A percentile compares a stretch with the other conserved stretches of the same genome.
Evolutionary conservation across 768 basidiomycete species (phyloP).

Genomic region (Neoboletus magnificus): DNA sequence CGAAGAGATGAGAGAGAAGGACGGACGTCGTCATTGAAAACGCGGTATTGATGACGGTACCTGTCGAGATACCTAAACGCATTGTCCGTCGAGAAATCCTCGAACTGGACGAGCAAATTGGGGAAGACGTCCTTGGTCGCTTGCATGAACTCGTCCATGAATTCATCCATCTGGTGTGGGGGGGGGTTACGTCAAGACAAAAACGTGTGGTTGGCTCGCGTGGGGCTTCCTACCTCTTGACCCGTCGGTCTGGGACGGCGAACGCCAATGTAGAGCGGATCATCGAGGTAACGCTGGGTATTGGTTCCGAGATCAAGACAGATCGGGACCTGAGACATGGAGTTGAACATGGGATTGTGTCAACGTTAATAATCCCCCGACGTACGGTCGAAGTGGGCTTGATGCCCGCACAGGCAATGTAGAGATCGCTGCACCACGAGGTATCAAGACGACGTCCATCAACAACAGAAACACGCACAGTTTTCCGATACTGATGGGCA

Average conservation of each 20-base stretch:
- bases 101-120: slow-evolving; percentile 66
- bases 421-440: slow-evolving; percentile 46
- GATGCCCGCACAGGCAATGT: slow-evolving; percentile 69
- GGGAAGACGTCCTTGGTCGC: slow-evolving; percentile 66
- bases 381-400: slow-evolving; percentile 45
- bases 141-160: slow-evolving; percentile 76
- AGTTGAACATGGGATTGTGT: not conserved
- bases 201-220: not conserved
- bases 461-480: slow-evolving; percentile 39
- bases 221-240: slow-evolving; percentile 36
- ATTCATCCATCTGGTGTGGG: slow-evolving; percentile 53
- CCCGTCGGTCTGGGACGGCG: slow-evolving; percentile 49
- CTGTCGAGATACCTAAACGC: slow-evolving; percentile 71
- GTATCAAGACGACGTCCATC: not conserved
- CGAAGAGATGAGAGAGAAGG: not conserved
- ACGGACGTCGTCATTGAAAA: slow-evolving; percentile 74
- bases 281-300: slow-evolving; percentile 59
- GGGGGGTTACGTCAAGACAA: not conserved
- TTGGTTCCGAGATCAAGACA: slow-evolving; percentile 77
- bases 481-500: slow-evolving; percentile 69
- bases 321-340: slow-evolving; percentile 47
- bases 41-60: slow-evolving; percentile 54
- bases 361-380: not conserved
- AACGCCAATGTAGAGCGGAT: slow-evolving; percentile 75
- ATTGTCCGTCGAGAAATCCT: slow-evolving; percentile 76